Conservation (phyloP, 257 asterid species). For the Apocynum venetum region DNA sequence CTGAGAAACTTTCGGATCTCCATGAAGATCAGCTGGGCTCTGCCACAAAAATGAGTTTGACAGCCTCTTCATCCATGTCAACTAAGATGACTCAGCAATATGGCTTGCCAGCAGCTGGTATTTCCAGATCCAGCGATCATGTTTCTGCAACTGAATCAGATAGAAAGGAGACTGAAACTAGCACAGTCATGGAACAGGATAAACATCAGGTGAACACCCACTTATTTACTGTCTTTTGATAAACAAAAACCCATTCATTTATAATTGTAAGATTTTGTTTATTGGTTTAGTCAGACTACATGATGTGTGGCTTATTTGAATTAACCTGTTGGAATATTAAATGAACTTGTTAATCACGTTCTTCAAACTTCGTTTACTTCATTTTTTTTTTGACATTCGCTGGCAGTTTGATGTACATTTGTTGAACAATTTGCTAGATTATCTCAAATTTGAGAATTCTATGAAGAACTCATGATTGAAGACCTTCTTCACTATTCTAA, state of each 20-base stretch:
- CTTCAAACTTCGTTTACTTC: neutral
- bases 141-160: constrained; percentile 23
- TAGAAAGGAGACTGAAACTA: constrained; percentile 34
- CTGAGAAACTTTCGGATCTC: constrained; percentile 25
- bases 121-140: constrained; percentile 25
- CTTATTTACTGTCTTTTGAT: neutral
- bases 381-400: neutral
- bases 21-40: constrained; percentile 26
- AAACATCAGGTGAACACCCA: constrained; percentile 44
- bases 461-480: neutral
- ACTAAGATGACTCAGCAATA: constrained; percentile 26
- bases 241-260: neutral
- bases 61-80: constrained; percentile 32
- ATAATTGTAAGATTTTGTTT: neutral
- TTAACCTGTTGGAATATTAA: neutral
- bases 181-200: constrained; percentile 31
- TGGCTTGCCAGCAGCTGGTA: constrained; percentile 28
- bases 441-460: neutral
- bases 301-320: neutral
- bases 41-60: constrained; percentile 23
- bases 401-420: neutral
- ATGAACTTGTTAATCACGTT: neutral
- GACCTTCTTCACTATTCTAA: neutral
- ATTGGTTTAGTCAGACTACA: neutral
- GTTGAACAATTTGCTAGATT: neutral